These are phyloP conservation scores for Orbilia javanica DNA, from an alignment of 2,329 filamentous ascomycete genomes.

Conservation along the genomic window DNA sequence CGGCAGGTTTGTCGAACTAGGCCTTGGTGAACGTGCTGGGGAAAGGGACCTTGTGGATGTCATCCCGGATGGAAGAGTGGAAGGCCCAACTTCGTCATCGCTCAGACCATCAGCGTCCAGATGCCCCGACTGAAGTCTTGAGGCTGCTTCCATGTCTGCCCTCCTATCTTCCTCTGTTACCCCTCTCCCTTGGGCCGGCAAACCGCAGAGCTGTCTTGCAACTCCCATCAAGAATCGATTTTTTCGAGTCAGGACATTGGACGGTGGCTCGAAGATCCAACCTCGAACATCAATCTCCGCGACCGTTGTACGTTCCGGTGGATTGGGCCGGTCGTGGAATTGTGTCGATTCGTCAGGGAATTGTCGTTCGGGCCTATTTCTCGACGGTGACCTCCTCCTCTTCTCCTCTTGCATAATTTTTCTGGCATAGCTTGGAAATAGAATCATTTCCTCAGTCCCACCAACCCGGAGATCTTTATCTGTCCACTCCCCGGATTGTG, in stretches of 20 bases:
- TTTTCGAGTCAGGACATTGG: constrained; percentile 82
- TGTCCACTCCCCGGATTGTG: constrained; percentile 72
- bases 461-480: constrained; percentile 83
- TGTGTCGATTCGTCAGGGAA: constrained; percentile 60
- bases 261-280: constrained; percentile 90
- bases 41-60: constrained; percentile 65
- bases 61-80: constrained; percentile 13
- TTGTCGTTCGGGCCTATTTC: background rate
- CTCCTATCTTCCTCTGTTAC: constrained; percentile 63
- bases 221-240: constrained; percentile 88
- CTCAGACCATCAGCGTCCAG: constrained; percentile 63
- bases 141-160: constrained; percentile 54
- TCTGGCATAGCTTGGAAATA: constrained; percentile 94
- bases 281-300: constrained; percentile 95
- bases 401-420: constrained; percentile 71
- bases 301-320: constrained; percentile 71
- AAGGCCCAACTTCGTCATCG: constrained; percentile 65
- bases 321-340: constrained; percentile 63
- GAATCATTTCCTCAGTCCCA: constrained; percentile 89
- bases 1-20: constrained; percentile 39
- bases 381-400: constrained; percentile 63
- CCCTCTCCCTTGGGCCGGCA: constrained; percentile 75
- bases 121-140: constrained; percentile 50
- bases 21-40: constrained; percentile 59
- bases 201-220: constrained; percentile 86